Evolutionary conservation across 2,329 filamentous ascomycete genomes (phyloP), one percentile per base, ranked within the genome.

Genomic region (Coniochaeta sp.): DNA sequence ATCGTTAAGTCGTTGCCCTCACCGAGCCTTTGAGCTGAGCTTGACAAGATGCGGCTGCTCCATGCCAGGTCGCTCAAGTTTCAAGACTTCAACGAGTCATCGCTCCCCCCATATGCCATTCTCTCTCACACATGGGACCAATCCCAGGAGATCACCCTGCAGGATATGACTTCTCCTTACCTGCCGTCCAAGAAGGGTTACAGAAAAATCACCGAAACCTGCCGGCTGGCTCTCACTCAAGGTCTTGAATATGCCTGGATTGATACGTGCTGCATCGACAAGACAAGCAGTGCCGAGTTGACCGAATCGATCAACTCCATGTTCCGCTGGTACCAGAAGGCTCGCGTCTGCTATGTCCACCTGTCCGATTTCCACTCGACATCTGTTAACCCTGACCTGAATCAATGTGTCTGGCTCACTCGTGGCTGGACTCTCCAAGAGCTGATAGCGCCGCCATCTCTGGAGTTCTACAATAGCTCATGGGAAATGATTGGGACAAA

Each of bases 61-160:
- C 67, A 76, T 60, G 67, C 71, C 16, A 63, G 67, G 7, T 76
- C 70, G 22, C 65, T 69, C 44, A 61, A 72, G 58, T 64, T 76
- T 26, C 62, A 69, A 38, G 70, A 72, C 55, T 71, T 73, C 59
- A 64, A 68, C 59, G 65, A 66, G 3, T 24, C 62, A 28, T 40
- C 63, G 5, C 55, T 63, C 2, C 73, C 72, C 0, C 63, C 57
- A 3, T 77, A 77, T 55, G 73, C 73, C 9, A 76, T 76, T 47
- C 70, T 77, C 16, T 76, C 74, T 0, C 75, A 77, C 58, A 72
- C 70, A 1, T 76, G 74, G 74, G 68, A 66, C 2, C 58, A 9
- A 16, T 17, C 62, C 26, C 66, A 69, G n/a, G 73, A 73, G 59
- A 66, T 74, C 24, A 71, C 69, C 1, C 69, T 73, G 44, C 63